Evolutionary conservation across 176 grass and related monocot genomes (phyloP), one percentile per base, ranked within the genome.

Genomic region (Tillandsia leiboldiana): DNA sequence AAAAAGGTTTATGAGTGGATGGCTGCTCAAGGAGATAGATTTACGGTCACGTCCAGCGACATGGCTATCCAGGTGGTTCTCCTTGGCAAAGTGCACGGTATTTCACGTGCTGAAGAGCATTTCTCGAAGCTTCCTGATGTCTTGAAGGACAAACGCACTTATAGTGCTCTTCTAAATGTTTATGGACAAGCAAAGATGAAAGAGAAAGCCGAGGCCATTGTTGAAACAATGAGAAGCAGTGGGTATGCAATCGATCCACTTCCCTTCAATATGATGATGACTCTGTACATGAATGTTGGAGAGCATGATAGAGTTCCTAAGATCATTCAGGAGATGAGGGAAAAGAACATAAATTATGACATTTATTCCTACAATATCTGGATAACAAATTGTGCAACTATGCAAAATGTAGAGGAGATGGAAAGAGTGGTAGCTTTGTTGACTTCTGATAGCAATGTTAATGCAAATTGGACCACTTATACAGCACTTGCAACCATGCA

Each of bases 221-320:
- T 97, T 80, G 81, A 83, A 27, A 50, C 75, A 24, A 92, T 92
- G 89, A 84, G 74, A 73, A 74, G 67, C 83, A 97, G 83, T 9
- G 83, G 79, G 14, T 92, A 90, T 54, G 68, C 75, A 51, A 78
- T 67, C 28, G 93, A 97, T 65, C 78, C 89, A 56, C 73, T 90
- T 80, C 75, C 83, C n/a, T 97, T 84, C 76, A 92, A 97, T 81
- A 86, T 92, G 70, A 72, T 90, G 77, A 90, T 97, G 89, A 90
- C 91, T 50, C 87, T 97, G 65, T 87, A 97, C 50, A 82, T 92
- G 20, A 82, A 97, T 78, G 14, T 62, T 71, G 83, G 72, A 49
- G 93, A 97, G 64, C 74, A 83, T 81, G 81, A 80, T 12, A 73
- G 87, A 53, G 78, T 76, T 12, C 58, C 59, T 14, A 75, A 11